phyloP scores from a whole-genome alignment of 1,284 basidiomycete genomes.

The Pseudozyma hubeiensis region DNA sequence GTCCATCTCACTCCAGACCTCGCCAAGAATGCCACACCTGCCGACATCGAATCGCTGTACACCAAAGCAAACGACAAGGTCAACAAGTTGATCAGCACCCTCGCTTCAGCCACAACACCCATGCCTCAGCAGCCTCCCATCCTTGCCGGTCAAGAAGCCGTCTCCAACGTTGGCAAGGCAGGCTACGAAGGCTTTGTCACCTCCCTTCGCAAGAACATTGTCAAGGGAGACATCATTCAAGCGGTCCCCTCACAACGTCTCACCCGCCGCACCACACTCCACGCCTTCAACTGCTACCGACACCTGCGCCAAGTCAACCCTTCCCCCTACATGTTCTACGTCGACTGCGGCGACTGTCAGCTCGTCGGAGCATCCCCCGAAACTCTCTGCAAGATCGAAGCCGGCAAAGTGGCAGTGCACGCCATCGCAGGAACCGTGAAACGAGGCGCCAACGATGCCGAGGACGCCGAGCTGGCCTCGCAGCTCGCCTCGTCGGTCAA shows the following conservation, averaged over 20 bases:
- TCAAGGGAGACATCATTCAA: constrained; percentile 98
- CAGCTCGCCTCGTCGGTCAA: constrained; percentile 86
- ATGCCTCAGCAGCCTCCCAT: constrained; percentile 73
- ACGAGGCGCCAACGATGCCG: constrained; percentile 76
- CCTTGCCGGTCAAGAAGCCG: constrained; percentile 69
- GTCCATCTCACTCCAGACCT: constrained; percentile 78
- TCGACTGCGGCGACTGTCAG: constrained; percentile 86
- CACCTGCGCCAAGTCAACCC: constrained; percentile 94
- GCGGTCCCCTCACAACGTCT: constrained; percentile 96
- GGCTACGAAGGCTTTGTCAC: constrained; percentile 96
- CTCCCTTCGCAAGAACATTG: constrained; percentile 89
- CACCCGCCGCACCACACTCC: constrained; percentile 83
- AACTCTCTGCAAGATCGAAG: constrained; percentile 93
- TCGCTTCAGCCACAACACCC: constrained; percentile 71
- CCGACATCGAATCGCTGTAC: constrained; percentile 65
- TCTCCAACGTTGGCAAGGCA: constrained; percentile 91
- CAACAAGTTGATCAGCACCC: constrained; percentile 29
- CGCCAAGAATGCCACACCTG: constrained; percentile 73
- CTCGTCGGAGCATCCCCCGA: constrained; percentile 97
- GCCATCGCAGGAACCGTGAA: constrained; percentile 96
- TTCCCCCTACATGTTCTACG: constrained; percentile 98
- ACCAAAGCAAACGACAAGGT: constrained; percentile 41
- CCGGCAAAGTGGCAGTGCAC: constrained; percentile 90
- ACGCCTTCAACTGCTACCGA: constrained; percentile 97
- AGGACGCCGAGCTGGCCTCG: constrained; percentile 84